A percentile compares a stretch with the other conserved stretches of the same genome.
Evolutionary conservation across 192 early-diverging fungal species (phyloP).

Genomic region (Chytriomyces confervae): DNA sequence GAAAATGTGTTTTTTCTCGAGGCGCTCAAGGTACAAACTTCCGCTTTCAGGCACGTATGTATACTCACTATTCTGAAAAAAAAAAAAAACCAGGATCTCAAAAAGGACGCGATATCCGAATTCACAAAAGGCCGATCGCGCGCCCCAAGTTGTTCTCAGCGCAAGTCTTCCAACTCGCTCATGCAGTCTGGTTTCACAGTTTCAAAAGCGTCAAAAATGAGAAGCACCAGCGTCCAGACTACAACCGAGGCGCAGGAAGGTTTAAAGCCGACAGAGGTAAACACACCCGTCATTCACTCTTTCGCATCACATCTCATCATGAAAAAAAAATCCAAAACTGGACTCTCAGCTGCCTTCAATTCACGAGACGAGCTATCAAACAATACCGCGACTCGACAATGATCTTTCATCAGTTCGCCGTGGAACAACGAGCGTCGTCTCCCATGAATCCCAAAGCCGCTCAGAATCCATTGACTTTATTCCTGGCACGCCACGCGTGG

Average conservation of each 20-base stretch:
- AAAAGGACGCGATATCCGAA: background rate
- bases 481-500: background rate
- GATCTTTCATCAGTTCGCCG: background rate
- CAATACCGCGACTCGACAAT: background rate
- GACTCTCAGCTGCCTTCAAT: too few relatives aligned
- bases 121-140: background rate
- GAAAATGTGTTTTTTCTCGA: constrained; percentile 2
- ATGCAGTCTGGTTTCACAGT: too few relatives aligned
- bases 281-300: too few relatives aligned
- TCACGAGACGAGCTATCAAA: background rate
- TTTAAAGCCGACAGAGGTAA: too few relatives aligned
- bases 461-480: background rate
- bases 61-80: constrained; percentile 8
- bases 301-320: too few relatives aligned
- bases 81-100: background rate
- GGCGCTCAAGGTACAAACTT: background rate
- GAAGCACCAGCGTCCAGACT: too few relatives aligned
- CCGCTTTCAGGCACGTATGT: too few relatives aligned
- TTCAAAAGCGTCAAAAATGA: too few relatives aligned
- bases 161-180: too few relatives aligned
- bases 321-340: too few relatives aligned
- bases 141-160: background rate
- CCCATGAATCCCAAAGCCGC: background rate
- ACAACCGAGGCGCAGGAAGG: too few relatives aligned
- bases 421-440: background rate